Percentiles rank a stretch among this genome's conserved stretches.
Conservation (phyloP, 1,284 basidiomycete species). For the Pseudozyma pruni region DNA sequence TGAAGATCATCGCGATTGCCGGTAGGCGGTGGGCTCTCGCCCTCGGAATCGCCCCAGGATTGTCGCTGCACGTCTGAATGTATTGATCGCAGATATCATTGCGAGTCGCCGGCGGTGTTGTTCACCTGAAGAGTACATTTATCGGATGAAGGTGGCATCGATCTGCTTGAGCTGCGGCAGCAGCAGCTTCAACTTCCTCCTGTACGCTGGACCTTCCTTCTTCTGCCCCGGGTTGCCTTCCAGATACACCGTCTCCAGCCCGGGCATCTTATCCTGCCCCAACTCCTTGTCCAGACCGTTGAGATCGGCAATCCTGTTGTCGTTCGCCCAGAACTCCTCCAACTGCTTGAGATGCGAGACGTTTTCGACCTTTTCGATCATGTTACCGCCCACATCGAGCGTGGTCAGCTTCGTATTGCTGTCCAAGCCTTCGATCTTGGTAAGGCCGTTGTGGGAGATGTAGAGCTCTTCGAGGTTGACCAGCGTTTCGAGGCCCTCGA, state of each 20-base stretch:
- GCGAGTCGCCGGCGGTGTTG: too few relatives aligned
- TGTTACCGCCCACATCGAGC: conserved; percentile 88
- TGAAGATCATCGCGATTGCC: too few relatives aligned
- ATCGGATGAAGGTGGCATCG: conserved; percentile 82
- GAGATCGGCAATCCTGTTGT: conserved; percentile 82
- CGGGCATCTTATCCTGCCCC: conserved; percentile 72
- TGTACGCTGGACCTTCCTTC: conserved; percentile 80
- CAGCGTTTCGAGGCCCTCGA: conserved; percentile 76
- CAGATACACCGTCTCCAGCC: conserved; percentile 89
- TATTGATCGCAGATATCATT: too few relatives aligned
- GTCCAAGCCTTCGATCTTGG: conserved; percentile 84
- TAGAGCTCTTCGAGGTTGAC: conserved; percentile 85
- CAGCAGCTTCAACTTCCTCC: conserved; percentile 87
- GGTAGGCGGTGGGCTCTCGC: too few relatives aligned
- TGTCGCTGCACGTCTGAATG: too few relatives aligned
- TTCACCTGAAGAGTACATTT: too few relatives aligned
- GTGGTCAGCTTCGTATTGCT: conserved; percentile 75
- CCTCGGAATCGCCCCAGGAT: too few relatives aligned
- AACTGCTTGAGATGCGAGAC: conserved; percentile 79
- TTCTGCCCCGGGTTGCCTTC: conserved; percentile 92
- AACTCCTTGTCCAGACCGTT: conserved; percentile 79
- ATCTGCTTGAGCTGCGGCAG: conserved; percentile 91
- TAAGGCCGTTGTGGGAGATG: conserved; percentile 91
- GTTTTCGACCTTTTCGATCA: conserved; percentile 81
- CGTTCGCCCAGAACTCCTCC: conserved; percentile 94